Evolutionary conservation across 2,329 filamentous ascomycete species (phyloP).

Genomic region (Pyrenophora teres): DNA sequence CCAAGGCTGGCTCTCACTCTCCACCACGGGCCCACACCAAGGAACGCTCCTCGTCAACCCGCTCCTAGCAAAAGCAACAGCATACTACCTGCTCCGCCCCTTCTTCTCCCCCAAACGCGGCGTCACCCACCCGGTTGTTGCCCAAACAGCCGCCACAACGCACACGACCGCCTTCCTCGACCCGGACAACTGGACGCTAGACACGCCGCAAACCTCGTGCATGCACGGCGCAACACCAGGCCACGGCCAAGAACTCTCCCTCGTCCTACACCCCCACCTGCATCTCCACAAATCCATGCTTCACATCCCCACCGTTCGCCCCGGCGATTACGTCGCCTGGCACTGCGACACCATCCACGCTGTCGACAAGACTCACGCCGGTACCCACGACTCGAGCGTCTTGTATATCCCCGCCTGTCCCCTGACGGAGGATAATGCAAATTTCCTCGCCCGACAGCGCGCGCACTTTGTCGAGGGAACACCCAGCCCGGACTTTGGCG

Average conservation of each 20-base stretch:
- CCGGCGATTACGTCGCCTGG: constrained; percentile 78
- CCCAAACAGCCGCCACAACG: constrained; percentile 23
- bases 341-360: constrained; percentile 83
- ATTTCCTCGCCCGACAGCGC: constrained; percentile 72
- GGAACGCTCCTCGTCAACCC: constrained; percentile 85
- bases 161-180: constrained; percentile 53
- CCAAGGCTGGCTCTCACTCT: constrained; percentile 88
- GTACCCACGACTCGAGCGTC: constrained; percentile 76
- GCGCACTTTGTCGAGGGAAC: constrained; percentile 69
- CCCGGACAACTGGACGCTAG: constrained; percentile 65
- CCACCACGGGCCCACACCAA: constrained; percentile 70
- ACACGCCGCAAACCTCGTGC: constrained; percentile 58
- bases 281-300: constrained; percentile 71
- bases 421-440: constrained; percentile 73
- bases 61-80: constrained; percentile 72
- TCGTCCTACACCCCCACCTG: constrained; percentile 70
- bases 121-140: no score
- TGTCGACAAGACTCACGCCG: constrained; percentile 78
- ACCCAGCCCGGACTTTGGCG: constrained; percentile 56
- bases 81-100: constrained; percentile 80
- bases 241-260: constrained; percentile 69
- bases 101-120: constrained; percentile 69
- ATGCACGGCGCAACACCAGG: constrained; percentile 74
- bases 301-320: constrained; percentile 68
- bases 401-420: constrained; percentile 89